Evolutionary conservation across 1,139 yeast genomes (phyloP), one percentile per base, ranked within the genome.

Genomic region (Kodamaea derodonti): DNA sequence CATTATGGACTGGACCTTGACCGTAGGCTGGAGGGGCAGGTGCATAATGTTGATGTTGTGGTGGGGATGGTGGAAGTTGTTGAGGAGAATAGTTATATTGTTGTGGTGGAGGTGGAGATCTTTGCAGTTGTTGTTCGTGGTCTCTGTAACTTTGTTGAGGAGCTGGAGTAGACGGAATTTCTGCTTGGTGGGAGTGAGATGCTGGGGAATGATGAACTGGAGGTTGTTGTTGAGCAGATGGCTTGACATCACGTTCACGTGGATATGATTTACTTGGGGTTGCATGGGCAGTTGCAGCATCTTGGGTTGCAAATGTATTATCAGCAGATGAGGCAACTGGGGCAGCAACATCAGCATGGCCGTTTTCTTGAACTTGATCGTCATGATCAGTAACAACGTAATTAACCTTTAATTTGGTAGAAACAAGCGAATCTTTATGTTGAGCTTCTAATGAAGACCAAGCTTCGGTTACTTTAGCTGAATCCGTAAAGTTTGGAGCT

Each of bases 351-450:
- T 37, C 29, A 24, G 37, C 28, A 31, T 28, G 37, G 37, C 28
- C 40, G 29, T 31, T 42, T 41, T 33, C 46, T 30, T 47, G 51
- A 27, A 45, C 51, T 29, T 48, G 56, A 29, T 44, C 52, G 32
- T 46, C 51, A 31, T 53, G 52, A 36, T 54, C 65, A 33, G 61
- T 58, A 36, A 69, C 56, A 35, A 71, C 58, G 59, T 81, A 86
- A 51, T 71, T 75, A 40, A 87, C 96, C 62, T 80, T 81, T 60
- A 88, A 81, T 65, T 86, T 87, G 60, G 80, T 81, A 43, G 84
- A 82, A 32, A 75, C 69, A 35, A 83, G 72, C 46, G 73, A 70
- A 12, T 70, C 65, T 53, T 80, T 80, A 54, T 74, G 72, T 53
- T 71, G 72, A 34, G 75, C 61, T 53, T 84, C 95, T 52, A 86